These are phyloP conservation scores for Sechiopsis laciniata DNA, from an alignment of 306 rosid species.

Conservation along the genomic window DNA sequence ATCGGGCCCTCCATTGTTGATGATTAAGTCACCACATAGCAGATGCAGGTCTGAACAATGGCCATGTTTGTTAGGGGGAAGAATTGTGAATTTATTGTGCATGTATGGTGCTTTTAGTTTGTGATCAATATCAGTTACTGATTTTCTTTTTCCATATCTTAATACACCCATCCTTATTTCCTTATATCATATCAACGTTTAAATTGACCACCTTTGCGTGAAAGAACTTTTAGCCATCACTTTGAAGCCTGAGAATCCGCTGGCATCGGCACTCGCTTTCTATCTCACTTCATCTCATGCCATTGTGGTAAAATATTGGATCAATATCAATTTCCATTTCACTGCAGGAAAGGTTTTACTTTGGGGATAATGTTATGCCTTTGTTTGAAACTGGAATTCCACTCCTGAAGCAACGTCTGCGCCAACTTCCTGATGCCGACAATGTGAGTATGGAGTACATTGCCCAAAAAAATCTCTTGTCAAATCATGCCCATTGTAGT, in stretches of 20 bases:
- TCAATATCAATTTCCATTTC: neutral
- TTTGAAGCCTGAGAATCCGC: neutral
- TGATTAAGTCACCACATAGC: neutral
- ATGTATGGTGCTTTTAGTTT: neutral
- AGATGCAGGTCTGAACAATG: neutral
- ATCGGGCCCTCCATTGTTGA: neutral
- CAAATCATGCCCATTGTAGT: neutral
- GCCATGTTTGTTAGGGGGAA: neutral
- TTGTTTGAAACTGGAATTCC: constrained; percentile 97
- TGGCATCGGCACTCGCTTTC: neutral
- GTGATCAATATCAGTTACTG: neutral
- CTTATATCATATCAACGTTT: neutral
- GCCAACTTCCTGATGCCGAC: constrained; percentile 69
- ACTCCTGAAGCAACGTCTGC: constrained; percentile 73
- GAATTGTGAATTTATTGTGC: neutral
- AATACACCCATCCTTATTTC: neutral
- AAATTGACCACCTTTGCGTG: neutral
- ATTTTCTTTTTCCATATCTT: neutral
- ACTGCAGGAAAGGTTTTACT: constrained; percentile 88
- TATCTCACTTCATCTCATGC: neutral
- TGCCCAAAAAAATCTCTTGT: neutral
- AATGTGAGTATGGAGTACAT: constrained; percentile 42
- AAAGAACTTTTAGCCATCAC: constrained; percentile 2
- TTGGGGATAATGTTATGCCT: constrained; percentile 93
- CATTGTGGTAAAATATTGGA: neutral